These are phyloP conservation scores for Candida tetrigidarum DNA, from an alignment of 1,139 yeast genomes.

Conservation along the genomic window DNA sequence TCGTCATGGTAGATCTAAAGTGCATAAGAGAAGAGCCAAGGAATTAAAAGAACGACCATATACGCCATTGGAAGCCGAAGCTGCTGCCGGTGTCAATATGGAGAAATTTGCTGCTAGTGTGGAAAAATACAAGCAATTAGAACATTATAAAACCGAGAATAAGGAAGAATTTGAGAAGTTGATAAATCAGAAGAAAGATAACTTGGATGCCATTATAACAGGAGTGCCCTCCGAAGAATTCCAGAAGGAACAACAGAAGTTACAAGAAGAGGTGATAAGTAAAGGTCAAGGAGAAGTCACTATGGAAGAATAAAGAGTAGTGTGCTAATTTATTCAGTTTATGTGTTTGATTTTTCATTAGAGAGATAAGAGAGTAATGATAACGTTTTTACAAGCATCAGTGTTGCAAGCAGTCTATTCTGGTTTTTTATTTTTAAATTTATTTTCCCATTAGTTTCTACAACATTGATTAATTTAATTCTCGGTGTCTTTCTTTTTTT, in stretches of 20 bases:
- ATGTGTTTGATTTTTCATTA: neutral
- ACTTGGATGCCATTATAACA: conserved; percentile 44
- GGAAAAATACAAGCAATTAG: conserved; percentile 53
- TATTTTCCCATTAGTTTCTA: no score
- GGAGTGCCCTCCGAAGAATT: conserved; percentile 34
- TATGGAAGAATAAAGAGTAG: conserved; percentile 24
- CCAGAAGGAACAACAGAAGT: conserved; percentile 15
- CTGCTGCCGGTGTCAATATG: conserved; percentile 83
- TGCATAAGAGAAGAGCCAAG: conserved; percentile 85
- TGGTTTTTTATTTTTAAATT: no score
- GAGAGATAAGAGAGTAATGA: neutral
- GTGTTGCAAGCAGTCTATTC: no score
- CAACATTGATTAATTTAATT: no score
- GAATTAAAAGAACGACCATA: conserved; percentile 80
- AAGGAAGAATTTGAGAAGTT: conserved; percentile 41
- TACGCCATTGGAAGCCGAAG: conserved; percentile 85
- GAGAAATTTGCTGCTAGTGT: conserved; percentile 66
- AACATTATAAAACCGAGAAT: conserved; percentile 41
- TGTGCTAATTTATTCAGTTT: neutral
- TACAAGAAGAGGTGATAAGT: conserved; percentile 8
- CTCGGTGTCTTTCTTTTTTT: no score
- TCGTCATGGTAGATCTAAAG: conserved; percentile 73
- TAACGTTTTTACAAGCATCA: no score
- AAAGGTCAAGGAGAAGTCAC: conserved; percentile 18
- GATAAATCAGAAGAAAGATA: conserved; percentile 42